Evolutionary conservation across 2,329 filamentous ascomycete genomes (phyloP).

Genomic region (Trichoderma sp.): DNA sequence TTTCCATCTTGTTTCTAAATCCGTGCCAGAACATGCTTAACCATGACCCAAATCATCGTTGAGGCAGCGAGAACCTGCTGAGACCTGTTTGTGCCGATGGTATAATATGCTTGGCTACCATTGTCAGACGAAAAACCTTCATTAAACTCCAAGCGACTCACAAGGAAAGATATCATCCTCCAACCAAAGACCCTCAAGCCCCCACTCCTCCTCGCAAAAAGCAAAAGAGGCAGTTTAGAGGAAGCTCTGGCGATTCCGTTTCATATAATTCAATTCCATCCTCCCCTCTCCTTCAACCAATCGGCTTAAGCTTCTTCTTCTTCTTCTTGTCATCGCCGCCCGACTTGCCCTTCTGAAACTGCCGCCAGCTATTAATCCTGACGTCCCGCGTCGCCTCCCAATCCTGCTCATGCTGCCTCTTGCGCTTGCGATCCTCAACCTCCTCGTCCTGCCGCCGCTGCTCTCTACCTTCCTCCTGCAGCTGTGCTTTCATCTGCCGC

Average conservation of each 20-base stretch:
- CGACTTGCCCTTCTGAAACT: conserved; percentile 76
- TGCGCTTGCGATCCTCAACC: conserved; percentile 73
- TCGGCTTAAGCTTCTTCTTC: conserved; percentile 69
- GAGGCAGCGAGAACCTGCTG: not conserved
- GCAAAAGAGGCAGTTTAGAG: not conserved
- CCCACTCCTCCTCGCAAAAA: no score
- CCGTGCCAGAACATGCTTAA: not conserved
- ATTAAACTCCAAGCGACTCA: conserved; percentile 33
- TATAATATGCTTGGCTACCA: conserved; percentile 6
- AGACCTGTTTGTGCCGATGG: not conserved
- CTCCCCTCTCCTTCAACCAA: conserved; percentile 41
- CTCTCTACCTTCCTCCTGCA: conserved; percentile 94
- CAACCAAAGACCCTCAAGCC: not conserved
- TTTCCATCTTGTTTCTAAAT: not conserved
- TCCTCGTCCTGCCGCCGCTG: conserved; percentile 85
- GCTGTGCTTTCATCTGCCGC: conserved; percentile 85
- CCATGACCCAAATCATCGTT: not conserved
- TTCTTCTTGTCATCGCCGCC: conserved; percentile 57
- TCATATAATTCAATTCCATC: not conserved
- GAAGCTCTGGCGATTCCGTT: not conserved
- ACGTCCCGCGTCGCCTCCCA: conserved; percentile 93
- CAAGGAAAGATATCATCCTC: conserved; percentile 24
- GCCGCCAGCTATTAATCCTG: conserved; percentile 89
- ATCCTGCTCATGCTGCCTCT: conserved; percentile 87
- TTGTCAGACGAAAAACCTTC: conserved; percentile 34